Base-by-base conservation (phyloP, 768 basidiomycete species). In the Neoboletus brunneissimus region DNA sequence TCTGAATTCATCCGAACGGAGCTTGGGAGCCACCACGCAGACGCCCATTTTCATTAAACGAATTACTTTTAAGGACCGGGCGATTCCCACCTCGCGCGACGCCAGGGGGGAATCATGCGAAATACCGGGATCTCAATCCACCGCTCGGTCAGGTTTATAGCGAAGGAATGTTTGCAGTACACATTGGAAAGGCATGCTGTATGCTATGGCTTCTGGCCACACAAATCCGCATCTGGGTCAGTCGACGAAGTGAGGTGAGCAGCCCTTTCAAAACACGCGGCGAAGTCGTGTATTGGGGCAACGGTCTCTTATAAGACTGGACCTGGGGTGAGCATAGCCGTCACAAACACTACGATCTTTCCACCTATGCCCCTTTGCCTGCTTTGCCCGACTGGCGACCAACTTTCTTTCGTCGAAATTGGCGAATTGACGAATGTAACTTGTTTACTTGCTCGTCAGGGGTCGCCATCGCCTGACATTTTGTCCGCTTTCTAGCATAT, bases 231-330 rank as follows among this genome's bases (percentile, higher is more conserved):
- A 60, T 70, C 64, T 60, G 67, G 64, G 44, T 53, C 54, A 52
- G 29, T 42, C 54, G 60, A 55, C 43, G 62, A 55, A 56, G 63
- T 57, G 67, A 61, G 64, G 69, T 71, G 64, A 57, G 54, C 61
- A 62, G 61, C 61, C 62, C 47, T 61, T 51, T 46, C 54, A 40
- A 57, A 65, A 70, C 68, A 70, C 69, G 68, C 59, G 68, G 68
- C 53, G 59, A 55, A 62, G 68, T 70, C 68, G 68, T 70, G 68
- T 63, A 54, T 56, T 62, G 67, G 69, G 68, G 69, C 69, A 55
- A 51, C 54, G 58, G 67, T 63, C 61, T 65, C 65, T 63, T 71
- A 71, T 62, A 71, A 68, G 63, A 53, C 63, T 60, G 53, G 50
- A 40, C 59, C 55, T 54, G 59, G 60, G 57, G 42, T 31, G 34